Base-by-base conservation (phyloP, 257 asterid species). In the Ophiorrhiza pumila region DNA sequence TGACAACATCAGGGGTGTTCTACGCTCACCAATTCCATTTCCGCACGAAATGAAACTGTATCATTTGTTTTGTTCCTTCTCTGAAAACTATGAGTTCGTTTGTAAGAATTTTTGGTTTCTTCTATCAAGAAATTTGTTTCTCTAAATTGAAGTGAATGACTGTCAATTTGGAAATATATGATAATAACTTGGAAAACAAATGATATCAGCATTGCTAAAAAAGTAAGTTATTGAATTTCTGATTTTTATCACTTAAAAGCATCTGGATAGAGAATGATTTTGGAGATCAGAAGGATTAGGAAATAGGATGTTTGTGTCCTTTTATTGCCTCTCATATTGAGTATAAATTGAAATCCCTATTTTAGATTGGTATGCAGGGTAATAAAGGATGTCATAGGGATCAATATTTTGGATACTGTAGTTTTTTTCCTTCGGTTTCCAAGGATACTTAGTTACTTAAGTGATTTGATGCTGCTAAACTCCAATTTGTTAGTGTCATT, bases 1-100 rank as follows among this genome's bases (percentile, higher is more conserved):
- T 89, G 68, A 68, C 68, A 65, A 66, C 64, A 22, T 78, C 20
- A 62, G 43, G 50, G 55, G 72, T 68, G 77, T 49, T 47, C 46
- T 39, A 23, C 42, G 53, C 25, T 20, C n/a, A 31, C 32, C 37
- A 3, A 43, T 17, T 58, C 20, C 34, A 20, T 64, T 37, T 13
- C 14, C 18, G 65, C 29, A 35, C 8, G 42, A 7, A 32, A 45
- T 12, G 56, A 27, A 47, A 67, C 12, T 7, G 14, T 57, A 17
- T 14, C 13, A 22, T 22, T 34, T 41, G n/a, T 10, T 32, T 42
- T 18, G 18, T 12, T 37, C 13, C 39, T 32, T 34, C 6, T 34
- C 50, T n/a, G 25, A 65, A 25, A 2, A 37, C 15, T 57, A 49
- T 63, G 14, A 63, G 49, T 73, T 63, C 12, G 58, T 2, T 35